These are phyloP conservation scores for Dioscorea zingiberensis DNA, from an alignment of 106 monocot species.

Conservation along the genomic window DNA sequence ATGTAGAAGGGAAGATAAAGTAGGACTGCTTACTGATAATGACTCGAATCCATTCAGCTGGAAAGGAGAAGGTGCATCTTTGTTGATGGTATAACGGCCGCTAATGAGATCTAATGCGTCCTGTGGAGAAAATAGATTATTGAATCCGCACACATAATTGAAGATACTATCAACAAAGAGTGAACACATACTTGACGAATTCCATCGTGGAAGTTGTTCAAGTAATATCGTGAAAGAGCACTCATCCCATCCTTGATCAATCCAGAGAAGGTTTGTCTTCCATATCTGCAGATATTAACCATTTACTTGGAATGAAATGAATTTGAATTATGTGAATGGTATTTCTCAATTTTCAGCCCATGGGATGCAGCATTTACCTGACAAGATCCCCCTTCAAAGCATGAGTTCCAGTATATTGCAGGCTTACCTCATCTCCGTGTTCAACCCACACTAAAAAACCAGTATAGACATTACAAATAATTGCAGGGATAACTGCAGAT, in stretches of 20 bases:
- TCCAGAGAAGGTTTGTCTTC: constrained; percentile 79
- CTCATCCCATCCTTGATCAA: constrained; percentile 89
- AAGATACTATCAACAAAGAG: neutral
- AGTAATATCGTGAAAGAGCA: constrained; percentile 88
- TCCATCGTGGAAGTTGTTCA: constrained; percentile 99
- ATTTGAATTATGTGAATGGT: neutral
- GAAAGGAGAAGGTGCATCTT: constrained; percentile 57
- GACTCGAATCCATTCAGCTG: constrained; percentile 74
- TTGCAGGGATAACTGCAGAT: neutral
- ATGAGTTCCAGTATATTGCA: constrained; percentile 86
- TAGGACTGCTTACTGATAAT: constrained; percentile 42
- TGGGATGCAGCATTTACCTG: constrained; percentile 30
- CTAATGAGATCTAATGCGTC: constrained; percentile 91
- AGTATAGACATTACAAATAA: neutral
- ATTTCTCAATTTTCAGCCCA: neutral
- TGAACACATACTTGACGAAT: constrained; percentile 61
- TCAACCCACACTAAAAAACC: constrained; percentile 75
- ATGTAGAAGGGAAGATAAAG: neutral
- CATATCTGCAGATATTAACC: constrained; percentile 42
- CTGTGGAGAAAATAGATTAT: constrained; percentile 22
- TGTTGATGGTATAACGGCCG: constrained; percentile 52
- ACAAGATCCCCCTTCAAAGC: constrained; percentile 92
- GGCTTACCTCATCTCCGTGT: constrained; percentile 94
- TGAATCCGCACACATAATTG: neutral
- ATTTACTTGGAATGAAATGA: neutral